phyloP scores from a whole-genome alignment of 805 yeast species.

The Cyberlindnera meyerae region DNA sequence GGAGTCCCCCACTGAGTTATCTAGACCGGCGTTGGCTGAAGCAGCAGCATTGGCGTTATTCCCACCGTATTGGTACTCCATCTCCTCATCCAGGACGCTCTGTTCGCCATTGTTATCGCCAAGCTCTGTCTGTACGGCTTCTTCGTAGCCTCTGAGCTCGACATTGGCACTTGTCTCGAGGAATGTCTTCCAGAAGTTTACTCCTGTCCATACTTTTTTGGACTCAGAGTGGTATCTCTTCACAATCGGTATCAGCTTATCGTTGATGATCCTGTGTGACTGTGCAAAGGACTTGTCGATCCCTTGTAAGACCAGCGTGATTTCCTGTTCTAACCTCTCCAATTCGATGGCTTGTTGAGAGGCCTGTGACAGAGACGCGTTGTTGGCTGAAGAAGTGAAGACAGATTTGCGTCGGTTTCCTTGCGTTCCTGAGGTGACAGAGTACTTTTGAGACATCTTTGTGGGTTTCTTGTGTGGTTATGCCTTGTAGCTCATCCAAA shows the following conservation, averaged over 20 bases:
- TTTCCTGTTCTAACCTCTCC: slow-evolving; percentile 74
- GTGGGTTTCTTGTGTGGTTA: no score
- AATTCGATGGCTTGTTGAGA: slow-evolving; percentile 29
- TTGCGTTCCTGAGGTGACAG: slow-evolving; percentile 11
- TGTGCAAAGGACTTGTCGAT: slow-evolving; percentile 70
- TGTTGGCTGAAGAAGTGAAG: slow-evolving; percentile 18
- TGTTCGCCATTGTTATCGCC: slow-evolving; percentile 1
- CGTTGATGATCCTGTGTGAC: slow-evolving; percentile 64
- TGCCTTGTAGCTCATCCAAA: no score
- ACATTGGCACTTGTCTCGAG: slow-evolving; percentile 73
- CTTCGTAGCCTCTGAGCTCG: slow-evolving; percentile 50
- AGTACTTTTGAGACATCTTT: slow-evolving; percentile 23
- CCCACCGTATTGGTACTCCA: no score
- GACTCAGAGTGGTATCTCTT: slow-evolving; percentile 55
- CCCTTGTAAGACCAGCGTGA: slow-evolving; percentile 69
- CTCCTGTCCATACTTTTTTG: slow-evolving; percentile 58
- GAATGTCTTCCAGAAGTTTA: slow-evolving; percentile 71
- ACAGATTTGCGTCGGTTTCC: slow-evolving; percentile 25
- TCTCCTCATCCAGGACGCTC: background rate
- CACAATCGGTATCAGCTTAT: slow-evolving; percentile 63
- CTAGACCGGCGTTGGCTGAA: no score
- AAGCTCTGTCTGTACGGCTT: slow-evolving; percentile 20
- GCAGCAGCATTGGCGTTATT: no score
- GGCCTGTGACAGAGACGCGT: slow-evolving; percentile 16
- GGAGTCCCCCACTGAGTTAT: slow-evolving; percentile 12